Evolutionary conservation across 1,139 yeast species (phyloP).

Genomic region (Ogataea hybrid): DNA sequence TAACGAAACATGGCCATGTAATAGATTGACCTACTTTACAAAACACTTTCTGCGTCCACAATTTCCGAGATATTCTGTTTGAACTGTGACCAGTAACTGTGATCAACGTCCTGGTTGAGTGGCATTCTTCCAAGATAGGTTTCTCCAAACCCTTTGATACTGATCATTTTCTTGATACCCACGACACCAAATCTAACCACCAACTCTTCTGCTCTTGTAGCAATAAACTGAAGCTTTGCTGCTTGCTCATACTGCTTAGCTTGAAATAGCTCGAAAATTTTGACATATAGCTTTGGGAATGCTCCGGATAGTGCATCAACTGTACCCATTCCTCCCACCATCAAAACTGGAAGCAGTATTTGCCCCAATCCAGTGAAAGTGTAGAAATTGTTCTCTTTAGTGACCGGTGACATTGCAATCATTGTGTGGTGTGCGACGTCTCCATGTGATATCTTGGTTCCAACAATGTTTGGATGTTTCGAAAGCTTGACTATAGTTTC

Average conservation of each 20-base stretch:
- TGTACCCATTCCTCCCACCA: conserved; percentile 40
- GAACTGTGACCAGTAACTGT: conserved; percentile 12
- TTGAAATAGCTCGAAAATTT: conserved; percentile 28
- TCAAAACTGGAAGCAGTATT: conserved; percentile 39
- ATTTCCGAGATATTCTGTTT: not conserved
- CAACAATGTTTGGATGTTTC: conserved; percentile 44
- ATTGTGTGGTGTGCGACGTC: conserved; percentile 39
- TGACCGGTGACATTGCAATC: conserved; percentile 32
- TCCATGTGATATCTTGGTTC: conserved; percentile 47
- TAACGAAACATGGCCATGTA: not conserved
- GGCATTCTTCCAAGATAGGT: conserved; percentile 35
- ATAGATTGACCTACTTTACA: not conserved
- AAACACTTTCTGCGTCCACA: not conserved
- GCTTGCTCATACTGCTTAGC: conserved; percentile 34
- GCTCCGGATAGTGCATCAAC: conserved; percentile 44
- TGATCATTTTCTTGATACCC: conserved; percentile 33
- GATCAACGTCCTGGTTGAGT: conserved; percentile 26
- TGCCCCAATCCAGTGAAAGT: conserved; percentile 45
- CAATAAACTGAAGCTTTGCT: conserved; percentile 33
- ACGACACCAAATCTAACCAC: conserved; percentile 35
- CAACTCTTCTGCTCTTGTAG: conserved; percentile 37
- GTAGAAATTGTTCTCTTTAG: conserved; percentile 31
- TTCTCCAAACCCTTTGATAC: conserved; percentile 23
- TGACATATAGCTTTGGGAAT: conserved; percentile 39
- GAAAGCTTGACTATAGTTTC: conserved; percentile 34